Base-by-base conservation (phyloP, 208 protist species). In the Acanthamoeba royreba region DNA sequence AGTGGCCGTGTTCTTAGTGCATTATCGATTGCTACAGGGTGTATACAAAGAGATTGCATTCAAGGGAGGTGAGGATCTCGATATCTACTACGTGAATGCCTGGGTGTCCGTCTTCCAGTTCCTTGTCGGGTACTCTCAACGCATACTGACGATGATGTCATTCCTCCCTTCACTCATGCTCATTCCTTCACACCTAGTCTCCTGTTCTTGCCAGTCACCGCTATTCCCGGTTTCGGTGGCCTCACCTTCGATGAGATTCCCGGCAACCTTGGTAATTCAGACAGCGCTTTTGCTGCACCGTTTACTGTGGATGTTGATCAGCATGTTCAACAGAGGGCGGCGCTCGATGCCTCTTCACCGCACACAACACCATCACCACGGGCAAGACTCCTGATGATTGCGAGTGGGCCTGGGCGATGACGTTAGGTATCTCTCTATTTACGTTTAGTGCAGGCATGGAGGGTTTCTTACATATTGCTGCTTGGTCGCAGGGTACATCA, bases 11-110 rank as follows among this genome's bases (percentile, higher is more conserved):
- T 81, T 81, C 15, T 81, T 81, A 15, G 28, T 40, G 19, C 79
- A 88, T 17, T 52, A 28, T 52, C 19, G n/a, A n/a, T n/a, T n/a
- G n/a, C n/a, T n/a, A n/a, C 69, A 47, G 43, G 55, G 79, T 31
- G 83, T 94, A 22, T 94, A 94, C 92, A 94, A 94, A 43, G 92
- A 94, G 49, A 74, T 94, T 40, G 92, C 92, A 15, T 94, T 94
- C 52, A 94, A 94, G 92, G 92, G 55, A n/a, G 58, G 13, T 17
- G 63, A 45, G 3, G 86, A 92, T 47, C 35, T 94, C 45, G 92
- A 94, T 40, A 61, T 91, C 22, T 90, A 74, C 40, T 94, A 94
- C 38, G 58, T 94, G 42, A 94, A 94, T 46, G 92, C 92, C 1
- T 94, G 92, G 92, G 92, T 94, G 28, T 31, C 81, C 15, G 31